Evolutionary conservation across 1,284 basidiomycete genomes (phyloP), one percentile per base, ranked within the genome.

Genomic region (Hymenochaete sp.): DNA sequence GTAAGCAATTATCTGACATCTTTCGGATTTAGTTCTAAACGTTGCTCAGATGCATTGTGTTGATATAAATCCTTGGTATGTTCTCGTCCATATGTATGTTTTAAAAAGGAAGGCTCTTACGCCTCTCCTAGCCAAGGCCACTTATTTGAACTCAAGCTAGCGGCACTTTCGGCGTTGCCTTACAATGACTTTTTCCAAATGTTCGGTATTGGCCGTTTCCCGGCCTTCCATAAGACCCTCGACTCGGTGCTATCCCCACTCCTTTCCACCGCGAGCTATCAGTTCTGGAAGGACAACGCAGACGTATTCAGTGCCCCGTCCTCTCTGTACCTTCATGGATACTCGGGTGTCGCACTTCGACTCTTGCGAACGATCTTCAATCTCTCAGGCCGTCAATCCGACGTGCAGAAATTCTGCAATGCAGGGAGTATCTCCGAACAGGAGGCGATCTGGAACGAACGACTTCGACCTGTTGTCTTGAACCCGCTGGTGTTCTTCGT

Each of bases 121-220:
- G 38, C 18, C 16, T 19, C 14, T 33, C 14, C 38, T 39, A 72
- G 72, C 49, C 85, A 89, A 68, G 82, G 82, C 4, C 84, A 89
- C 60, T 68, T 90, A 27, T 67, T 88, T 19, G 86, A 90, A 60
- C 71, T 90, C 41, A 90, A 89, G 62, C 73, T 89, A 2, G 85
- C 85, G 0, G 72, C 75, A 0, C 69, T 83, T 43, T 70, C 77
- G 49, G 69, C 73, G 3, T 66, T 90, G 8, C 62, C 68, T 2
- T 83, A 84, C 58, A 67, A 75, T 2, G 77, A 84, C 50, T 85
- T 85, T 60, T 90, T 85, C 67, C 59, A 66, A 32, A 65, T 90
- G 56, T 90, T 90, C 55, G 87, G 86, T 22, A 62, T 76, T 37
- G 87, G 87, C 11, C 63, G 64, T 25, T 77, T 82, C 58, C 61